phyloP scores from a whole-genome alignment of 495 filamentous ascomycete species.

The Daldinia concentrica region DNA sequence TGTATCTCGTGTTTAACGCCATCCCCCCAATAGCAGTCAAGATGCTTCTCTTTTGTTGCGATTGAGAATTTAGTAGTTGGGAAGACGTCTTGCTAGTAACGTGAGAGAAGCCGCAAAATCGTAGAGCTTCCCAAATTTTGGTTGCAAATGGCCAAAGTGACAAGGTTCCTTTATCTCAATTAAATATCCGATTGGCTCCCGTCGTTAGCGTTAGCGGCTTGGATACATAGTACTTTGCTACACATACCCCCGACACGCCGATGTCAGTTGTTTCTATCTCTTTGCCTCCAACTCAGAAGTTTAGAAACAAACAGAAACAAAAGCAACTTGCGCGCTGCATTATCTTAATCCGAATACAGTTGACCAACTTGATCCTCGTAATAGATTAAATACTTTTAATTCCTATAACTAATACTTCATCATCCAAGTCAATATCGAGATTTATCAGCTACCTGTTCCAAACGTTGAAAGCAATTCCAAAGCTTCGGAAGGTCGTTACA shows the following conservation, averaged over 20 bases:
- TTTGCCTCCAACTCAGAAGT: constrained; percentile 18
- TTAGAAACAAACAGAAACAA: constrained; percentile 15
- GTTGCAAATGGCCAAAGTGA: constrained; percentile 13
- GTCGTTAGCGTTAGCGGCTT: constrained; percentile 20
- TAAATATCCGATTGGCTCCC: constrained; percentile 35
- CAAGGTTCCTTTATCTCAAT: constrained; percentile 13
- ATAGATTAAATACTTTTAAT: background rate
- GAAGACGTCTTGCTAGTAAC: constrained; percentile 18
- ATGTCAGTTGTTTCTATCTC: constrained; percentile 9
- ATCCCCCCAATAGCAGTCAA: constrained; percentile 12
- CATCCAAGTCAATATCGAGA: background rate
- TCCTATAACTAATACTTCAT: background rate
- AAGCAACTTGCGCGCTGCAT: constrained; percentile 6
- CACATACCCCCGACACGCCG: constrained; percentile 27
- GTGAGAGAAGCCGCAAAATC: constrained; percentile 17
- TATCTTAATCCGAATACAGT: background rate
- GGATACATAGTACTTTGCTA: background rate
- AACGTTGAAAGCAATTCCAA: background rate
- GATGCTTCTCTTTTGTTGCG: background rate
- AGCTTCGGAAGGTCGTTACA: background rate
- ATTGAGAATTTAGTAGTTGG: constrained; percentile 5
- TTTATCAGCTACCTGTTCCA: background rate
- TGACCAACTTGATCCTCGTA: background rate
- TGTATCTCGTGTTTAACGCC: constrained; percentile 47
- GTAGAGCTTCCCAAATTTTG: constrained; percentile 29